A percentile compares a stretch with the other conserved stretches of the same genome.
These are phyloP conservation scores for Trichaptum fuscoviolaceum DNA, from an alignment of 768 basidiomycete species.

Conservation along the genomic window DNA sequence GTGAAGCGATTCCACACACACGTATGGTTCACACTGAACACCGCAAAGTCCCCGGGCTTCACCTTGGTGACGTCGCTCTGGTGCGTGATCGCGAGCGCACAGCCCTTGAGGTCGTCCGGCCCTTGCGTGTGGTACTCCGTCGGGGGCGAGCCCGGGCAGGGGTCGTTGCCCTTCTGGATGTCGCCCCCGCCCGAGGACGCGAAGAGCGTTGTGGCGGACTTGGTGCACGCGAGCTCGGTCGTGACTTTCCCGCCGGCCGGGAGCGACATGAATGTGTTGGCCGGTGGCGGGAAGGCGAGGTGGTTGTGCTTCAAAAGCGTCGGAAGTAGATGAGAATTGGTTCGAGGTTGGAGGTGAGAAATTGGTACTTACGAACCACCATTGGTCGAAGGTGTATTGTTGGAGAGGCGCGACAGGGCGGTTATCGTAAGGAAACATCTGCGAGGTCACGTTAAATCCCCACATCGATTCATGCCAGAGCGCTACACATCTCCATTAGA, in stretches of 20 bases:
- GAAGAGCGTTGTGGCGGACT: conserved; percentile 55
- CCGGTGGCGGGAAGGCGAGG: conserved; percentile 51
- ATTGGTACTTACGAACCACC: conserved; percentile 45
- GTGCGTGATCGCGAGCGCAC: conserved; percentile 74
- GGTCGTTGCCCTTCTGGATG: conserved; percentile 44
- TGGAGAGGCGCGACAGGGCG: conserved; percentile 45
- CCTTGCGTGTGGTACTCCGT: conserved; percentile 51
- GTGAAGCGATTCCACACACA: conserved; percentile 72
- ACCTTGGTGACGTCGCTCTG: conserved; percentile 52
- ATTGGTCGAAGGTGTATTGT: conserved; percentile 34
- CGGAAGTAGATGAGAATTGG: background rate
- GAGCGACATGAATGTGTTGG: conserved; percentile 51
- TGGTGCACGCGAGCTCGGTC: conserved; percentile 52
- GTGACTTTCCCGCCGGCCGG: conserved; percentile 53
- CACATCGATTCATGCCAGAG: conserved; percentile 33
- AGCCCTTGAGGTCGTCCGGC: conserved; percentile 50
- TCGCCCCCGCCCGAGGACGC: conserved; percentile 48
- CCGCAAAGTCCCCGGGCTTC: conserved; percentile 61
- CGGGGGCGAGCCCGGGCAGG: conserved; percentile 43
- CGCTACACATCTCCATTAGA: background rate
- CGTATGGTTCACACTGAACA: conserved; percentile 72
- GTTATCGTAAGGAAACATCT: conserved; percentile 56
- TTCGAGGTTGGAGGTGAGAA: too few relatives aligned
- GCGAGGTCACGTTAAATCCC: conserved; percentile 60
- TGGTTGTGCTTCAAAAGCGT: conserved; percentile 42